phyloP scores from a whole-genome alignment of 1,139 yeast genomes.

The Blastobotrys buckinghamii region DNA sequence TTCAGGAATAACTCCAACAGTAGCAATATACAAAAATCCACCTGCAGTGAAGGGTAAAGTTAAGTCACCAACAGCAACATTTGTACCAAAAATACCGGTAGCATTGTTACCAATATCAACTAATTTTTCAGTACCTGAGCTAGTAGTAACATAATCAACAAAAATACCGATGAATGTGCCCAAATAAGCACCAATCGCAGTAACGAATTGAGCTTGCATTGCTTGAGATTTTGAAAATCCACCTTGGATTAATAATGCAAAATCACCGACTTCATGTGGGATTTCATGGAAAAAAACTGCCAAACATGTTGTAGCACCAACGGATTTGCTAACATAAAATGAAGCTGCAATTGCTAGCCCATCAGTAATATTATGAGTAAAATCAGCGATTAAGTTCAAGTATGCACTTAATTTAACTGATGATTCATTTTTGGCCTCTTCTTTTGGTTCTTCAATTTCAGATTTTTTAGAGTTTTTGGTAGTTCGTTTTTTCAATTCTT shows the following conservation, averaged over 20 bases:
- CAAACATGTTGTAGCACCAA: slow-evolving; percentile 58
- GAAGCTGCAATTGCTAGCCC: slow-evolving; percentile 65
- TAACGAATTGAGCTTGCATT: slow-evolving; percentile 54
- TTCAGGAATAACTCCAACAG: slow-evolving; percentile 62
- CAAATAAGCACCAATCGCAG: slow-evolving; percentile 54
- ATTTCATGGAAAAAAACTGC: slow-evolving; percentile 68
- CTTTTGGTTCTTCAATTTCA: slow-evolving; percentile 25
- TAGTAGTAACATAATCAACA: slow-evolving; percentile 37
- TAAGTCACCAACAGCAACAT: slow-evolving; percentile 44
- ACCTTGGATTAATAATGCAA: slow-evolving; percentile 58
- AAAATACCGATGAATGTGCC: slow-evolving; percentile 60
- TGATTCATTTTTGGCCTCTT: slow-evolving; percentile 15
- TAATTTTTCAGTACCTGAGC: slow-evolving; percentile 4
- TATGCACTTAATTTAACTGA: slow-evolving; percentile 46
- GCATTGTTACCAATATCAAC: slow-evolving; percentile 6
- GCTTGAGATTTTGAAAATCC: slow-evolving; percentile 60
- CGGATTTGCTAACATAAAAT: slow-evolving; percentile 49
- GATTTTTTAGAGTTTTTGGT: slow-evolving; percentile 19
- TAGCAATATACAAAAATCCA: slow-evolving; percentile 60
- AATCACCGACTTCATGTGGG: slow-evolving; percentile 73
- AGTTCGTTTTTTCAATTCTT: slow-evolving; percentile 10
- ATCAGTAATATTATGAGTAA: slow-evolving; percentile 64
- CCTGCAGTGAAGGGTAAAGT: slow-evolving; percentile 70
- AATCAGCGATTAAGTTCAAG: slow-evolving; percentile 57
- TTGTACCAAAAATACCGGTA: slow-evolving; percentile 45